Evolutionary conservation across 73 alveolate species (phyloP), one percentile per base, ranked within the genome.

Genomic region (Stentor coeruleus): DNA sequence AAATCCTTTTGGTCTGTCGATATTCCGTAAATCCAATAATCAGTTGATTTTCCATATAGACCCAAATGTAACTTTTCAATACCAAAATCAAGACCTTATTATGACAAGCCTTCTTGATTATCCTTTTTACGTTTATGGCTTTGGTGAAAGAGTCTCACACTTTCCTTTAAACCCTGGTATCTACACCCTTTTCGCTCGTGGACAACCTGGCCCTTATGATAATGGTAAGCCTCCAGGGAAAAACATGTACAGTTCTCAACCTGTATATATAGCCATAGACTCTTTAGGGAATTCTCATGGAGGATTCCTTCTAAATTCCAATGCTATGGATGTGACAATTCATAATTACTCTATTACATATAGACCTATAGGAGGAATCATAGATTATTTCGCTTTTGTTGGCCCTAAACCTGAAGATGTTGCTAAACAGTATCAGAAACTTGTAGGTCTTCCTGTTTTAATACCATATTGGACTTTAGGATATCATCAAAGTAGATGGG

Each of bases 241-340:
- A 39, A 82, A 90, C 40, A 75, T 81, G 81, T 90, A 90, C 77
- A 92, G 96, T 2, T 49, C 82, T 58, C 95, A 89, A 38, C 95
- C 95, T 20, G 85, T 58, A 82, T 89, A 59, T 81, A 86, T 86
- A n/a, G 15, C 72, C n/a, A n/a, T n/a, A n/a, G n/a, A n/a, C n/a
- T n/a, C n/a, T n/a, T n/a, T 20, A 57, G n/a, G n/a, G n/a, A n/a
- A n/a, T 49, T 49, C 66, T 49, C 6, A 6, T 49, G 66, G 66
- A 20, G 6, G 20, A 6, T 49, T 49, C 28, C 20, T 49, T 49
- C 66, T 11, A 11, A 49, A 49, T 49, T 49, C 6, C 66, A 49
- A 49, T 20, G 66, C 66, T 20, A 11, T 49, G 66, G 66, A 49
- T 11, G 66, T 49, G 20, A 20, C 6, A 20, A 49, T 20, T 49